A percentile compares a stretch with the other conserved stretches of the same genome.
Conservation (phyloP, 2,329 filamentous ascomycete species). For the Dryadomyces sulphureus region DNA sequence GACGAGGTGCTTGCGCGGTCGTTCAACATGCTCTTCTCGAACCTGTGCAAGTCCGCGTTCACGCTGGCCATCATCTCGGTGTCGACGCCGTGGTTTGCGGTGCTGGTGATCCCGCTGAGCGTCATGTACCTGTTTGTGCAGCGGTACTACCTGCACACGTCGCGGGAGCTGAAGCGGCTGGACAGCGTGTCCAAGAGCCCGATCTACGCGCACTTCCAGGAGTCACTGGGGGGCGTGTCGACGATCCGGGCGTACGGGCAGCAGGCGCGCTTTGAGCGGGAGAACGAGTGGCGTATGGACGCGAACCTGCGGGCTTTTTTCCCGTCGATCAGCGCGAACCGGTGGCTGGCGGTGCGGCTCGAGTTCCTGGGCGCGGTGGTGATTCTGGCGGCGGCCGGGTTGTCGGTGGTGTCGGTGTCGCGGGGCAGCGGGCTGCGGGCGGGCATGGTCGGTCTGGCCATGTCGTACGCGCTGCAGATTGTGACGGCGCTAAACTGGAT, state of each 20-base stretch:
- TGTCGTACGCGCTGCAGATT: slow-evolving; percentile 96
- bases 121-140: slow-evolving; percentile 85
- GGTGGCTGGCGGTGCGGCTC: slow-evolving; percentile 88
- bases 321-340: slow-evolving; percentile 83
- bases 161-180: slow-evolving; percentile 86
- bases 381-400: slow-evolving; percentile 72
- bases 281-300: slow-evolving; percentile 97
- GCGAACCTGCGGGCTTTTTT: slow-evolving; percentile 89
- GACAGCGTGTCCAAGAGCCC: slow-evolving; percentile 93
- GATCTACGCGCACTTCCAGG: slow-evolving; percentile 97
- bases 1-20: slow-evolving; percentile 90
- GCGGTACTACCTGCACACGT: slow-evolving; percentile 91
- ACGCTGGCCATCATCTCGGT: slow-evolving; percentile 76
- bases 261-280: slow-evolving; percentile 69
- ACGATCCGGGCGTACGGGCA: slow-evolving; percentile 94
- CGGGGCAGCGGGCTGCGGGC: slow-evolving; percentile 47
- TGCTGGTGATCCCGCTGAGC: slow-evolving; percentile 67
- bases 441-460: slow-evolving; percentile 77
- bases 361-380: slow-evolving; percentile 93
- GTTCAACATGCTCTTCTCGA: slow-evolving; percentile 92
- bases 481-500: slow-evolving; percentile 98
- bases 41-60: slow-evolving; percentile 60
- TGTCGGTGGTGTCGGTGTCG: slow-evolving; percentile 68
- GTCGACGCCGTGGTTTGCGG: slow-evolving; percentile 65
- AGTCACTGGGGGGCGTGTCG: slow-evolving; percentile 82